Evolutionary conservation across 495 filamentous ascomycete genomes (phyloP).

Genomic region (Tuber borchii): DNA sequence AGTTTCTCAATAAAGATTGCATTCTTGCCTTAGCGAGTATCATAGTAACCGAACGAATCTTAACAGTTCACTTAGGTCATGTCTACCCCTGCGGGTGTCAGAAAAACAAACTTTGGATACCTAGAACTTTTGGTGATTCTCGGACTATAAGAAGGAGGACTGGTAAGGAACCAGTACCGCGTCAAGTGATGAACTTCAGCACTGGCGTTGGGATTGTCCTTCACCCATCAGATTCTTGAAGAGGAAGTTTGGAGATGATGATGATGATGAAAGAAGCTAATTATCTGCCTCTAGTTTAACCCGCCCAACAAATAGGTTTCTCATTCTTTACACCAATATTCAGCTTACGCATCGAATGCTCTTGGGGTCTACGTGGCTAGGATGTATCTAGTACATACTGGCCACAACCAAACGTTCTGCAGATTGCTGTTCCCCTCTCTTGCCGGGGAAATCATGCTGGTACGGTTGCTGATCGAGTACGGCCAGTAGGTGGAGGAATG

Average conservation of each 20-base stretch:
- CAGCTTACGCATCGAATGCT: background rate
- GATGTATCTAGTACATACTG: background rate
- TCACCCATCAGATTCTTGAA: background rate
- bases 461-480: background rate
- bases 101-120: background rate
- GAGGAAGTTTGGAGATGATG: background rate
- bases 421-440: background rate
- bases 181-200: background rate
- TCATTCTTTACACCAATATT: background rate
- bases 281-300: background rate
- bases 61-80: background rate
- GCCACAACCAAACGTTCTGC: background rate
- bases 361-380: background rate
- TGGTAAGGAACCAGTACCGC: background rate
- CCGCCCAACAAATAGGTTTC: background rate
- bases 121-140: background rate
- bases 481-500: background rate
- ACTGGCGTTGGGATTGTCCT: background rate
- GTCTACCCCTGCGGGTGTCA: background rate
- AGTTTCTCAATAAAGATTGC: no score
- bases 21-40: no score
- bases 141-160: background rate
- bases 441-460: background rate
- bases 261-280: background rate
- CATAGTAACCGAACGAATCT: no score